Percentiles rank a stretch among this genome's conserved stretches.
Evolutionary conservation across 352 stramenopile genomes (phyloP).

Genomic region (Globisporangium orthogonon): DNA sequence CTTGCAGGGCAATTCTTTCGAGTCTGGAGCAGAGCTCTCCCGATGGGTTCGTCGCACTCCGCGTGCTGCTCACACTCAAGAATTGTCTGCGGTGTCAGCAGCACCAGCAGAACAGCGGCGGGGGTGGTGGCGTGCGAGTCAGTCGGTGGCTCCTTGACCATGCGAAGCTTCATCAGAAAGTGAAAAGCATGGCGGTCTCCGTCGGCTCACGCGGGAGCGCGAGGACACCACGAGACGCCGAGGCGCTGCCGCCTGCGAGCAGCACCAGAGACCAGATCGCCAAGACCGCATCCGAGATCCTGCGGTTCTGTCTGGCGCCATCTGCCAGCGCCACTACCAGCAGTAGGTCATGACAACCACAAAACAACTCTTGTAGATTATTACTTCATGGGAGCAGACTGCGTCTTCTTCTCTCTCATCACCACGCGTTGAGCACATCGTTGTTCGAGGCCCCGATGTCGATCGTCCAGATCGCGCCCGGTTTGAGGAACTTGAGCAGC

Average conservation of each 20-base stretch:
- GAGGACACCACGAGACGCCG: conserved; percentile 3
- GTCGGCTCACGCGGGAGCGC: neutral
- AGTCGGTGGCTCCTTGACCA: conserved; percentile 27
- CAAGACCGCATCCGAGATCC: conserved; percentile 41
- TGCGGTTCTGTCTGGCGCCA: conserved; percentile 17
- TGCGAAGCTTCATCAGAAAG: conserved; percentile 12
- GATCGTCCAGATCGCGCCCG: conserved; percentile 71
- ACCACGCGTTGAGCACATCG: conserved; percentile 58
- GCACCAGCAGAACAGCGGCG: conserved; percentile 2
- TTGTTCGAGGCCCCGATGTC: conserved; percentile 73
- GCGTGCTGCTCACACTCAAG: conserved; percentile 49
- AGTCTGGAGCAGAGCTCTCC: conserved; percentile 19
- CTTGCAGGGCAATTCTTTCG: conserved; percentile 17
- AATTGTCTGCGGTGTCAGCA: conserved; percentile 48
- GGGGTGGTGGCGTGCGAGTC: conserved; percentile 16
- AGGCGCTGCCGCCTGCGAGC: conserved; percentile 4
- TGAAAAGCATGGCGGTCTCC: conserved; percentile 15
- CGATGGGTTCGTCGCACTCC: conserved; percentile 28
- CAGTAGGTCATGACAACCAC: neutral
- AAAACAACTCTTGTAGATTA: conserved; percentile 1
- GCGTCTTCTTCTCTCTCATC: neutral
- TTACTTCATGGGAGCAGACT: neutral
- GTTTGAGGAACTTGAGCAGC: conserved; percentile 76
- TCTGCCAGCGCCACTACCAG: no score
- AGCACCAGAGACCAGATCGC: conserved; percentile 31